A percentile compares a stretch with the other conserved stretches of the same genome.
phyloP scores from a whole-genome alignment of 1,284 basidiomycete species.

The Laetiporus sulphureus region DNA sequence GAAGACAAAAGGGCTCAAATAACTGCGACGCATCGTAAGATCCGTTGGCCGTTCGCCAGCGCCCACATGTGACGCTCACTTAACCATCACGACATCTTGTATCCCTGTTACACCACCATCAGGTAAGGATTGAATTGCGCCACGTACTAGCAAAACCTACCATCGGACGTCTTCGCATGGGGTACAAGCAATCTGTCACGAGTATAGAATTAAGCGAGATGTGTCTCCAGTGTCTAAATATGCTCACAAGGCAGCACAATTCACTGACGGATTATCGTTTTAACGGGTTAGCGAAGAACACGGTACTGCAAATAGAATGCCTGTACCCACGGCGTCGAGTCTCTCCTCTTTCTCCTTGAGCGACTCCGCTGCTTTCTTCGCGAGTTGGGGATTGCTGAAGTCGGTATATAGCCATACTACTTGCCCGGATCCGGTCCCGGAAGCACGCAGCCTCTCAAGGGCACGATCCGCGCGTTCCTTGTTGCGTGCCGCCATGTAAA shows the following conservation, averaged over 20 bases:
- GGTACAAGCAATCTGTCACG: constrained; percentile 18
- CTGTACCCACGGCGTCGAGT: constrained; percentile 42
- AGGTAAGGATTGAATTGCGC: background rate
- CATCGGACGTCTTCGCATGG: constrained; percentile 27
- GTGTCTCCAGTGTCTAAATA: background rate
- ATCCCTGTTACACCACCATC: constrained; percentile 22
- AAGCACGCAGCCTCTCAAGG: constrained; percentile 29
- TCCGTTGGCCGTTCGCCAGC: background rate
- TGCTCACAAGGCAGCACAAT: constrained; percentile 44
- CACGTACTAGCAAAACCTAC: constrained; percentile 20
- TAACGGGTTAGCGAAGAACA: background rate
- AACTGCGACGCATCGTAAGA: constrained; percentile 23
- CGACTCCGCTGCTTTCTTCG: constrained; percentile 36
- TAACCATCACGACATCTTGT: constrained; percentile 34
- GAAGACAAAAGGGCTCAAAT: constrained; percentile 40
- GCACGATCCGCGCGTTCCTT: constrained; percentile 33
- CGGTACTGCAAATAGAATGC: background rate
- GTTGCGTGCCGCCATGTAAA: constrained; percentile 36
- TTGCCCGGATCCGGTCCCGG: constrained; percentile 29
- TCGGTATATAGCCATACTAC: constrained; percentile 42
- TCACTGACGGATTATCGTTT: constrained; percentile 28
- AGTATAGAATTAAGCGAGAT: background rate
- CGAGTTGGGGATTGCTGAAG: constrained; percentile 33
- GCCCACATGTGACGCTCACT: constrained; percentile 33
- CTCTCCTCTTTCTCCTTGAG: constrained; percentile 40